Evolutionary conservation across 2,329 filamentous ascomycete genomes (phyloP), one percentile per base, ranked within the genome.

Genomic region (Byssochlamys sp.): DNA sequence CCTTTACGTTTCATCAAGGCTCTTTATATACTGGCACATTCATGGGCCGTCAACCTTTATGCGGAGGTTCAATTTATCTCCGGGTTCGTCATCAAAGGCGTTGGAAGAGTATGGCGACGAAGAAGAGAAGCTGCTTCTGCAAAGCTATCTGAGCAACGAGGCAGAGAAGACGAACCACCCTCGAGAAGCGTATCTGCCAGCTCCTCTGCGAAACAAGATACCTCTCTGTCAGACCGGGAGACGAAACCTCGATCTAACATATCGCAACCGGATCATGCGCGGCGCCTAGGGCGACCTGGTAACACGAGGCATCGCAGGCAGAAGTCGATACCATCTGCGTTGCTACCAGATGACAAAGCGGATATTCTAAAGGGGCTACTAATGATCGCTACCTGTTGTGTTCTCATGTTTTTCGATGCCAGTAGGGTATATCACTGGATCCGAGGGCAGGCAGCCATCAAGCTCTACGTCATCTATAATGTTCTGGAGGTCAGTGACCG

Each of bases 371-470:
- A 95, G 72, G 94, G 94, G 0, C 79, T 90, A 24, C 82, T 99
- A 58, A 92, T 99, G 60, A 82, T 96, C 53, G 85, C 84, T 66
- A 96, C 90, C 68, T 95, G 90, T 65, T 78, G 88, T 55, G 84
- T 92, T 12, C 78, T 99, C 54, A 92, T 96, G 85, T 86, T 84
- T 26, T 87, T 99, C 52, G 95, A 99, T 70, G 94, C 94, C 4
- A 96, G 91, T 69, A 85, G 91, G 55, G 96, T 97, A 90, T 99
- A 99, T 69, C 94, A 99, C 72, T 91, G 91, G 66, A 96, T 99
- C 65, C 87, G 92, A 52, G 94, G 91, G 0, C 94, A 99, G 72
- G 92, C 91, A 1, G 91, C 92, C 6, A 96, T 99, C 76, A 99
- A 99, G 71, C 82, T 99, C 10, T 99, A 99, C 71, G 94, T 99